These are phyloP conservation scores for Pleodorina starrii DNA, from an alignment of 139 green algal species.

Conservation along the genomic window DNA sequence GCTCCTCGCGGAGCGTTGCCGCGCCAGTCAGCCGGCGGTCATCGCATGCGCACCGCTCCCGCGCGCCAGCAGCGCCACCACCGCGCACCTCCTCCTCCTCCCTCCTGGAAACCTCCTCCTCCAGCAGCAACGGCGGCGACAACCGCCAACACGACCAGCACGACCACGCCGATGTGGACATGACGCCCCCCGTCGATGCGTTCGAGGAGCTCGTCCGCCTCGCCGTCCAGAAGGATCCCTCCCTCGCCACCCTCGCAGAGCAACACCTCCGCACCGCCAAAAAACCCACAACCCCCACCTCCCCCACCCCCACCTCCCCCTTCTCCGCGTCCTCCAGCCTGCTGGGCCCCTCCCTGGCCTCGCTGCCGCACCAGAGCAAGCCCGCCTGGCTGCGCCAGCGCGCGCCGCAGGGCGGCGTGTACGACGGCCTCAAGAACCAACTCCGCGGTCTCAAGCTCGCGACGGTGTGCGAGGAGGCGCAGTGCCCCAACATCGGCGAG, in stretches of 20 bases:
- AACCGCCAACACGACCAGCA: no score
- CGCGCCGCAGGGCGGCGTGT: slow-evolving; percentile 92
- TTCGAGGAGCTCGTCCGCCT: slow-evolving; percentile 90
- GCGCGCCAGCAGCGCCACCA: not conserved
- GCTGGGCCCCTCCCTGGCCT: slow-evolving; percentile 60
- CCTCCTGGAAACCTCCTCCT: not conserved
- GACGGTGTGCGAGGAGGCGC: slow-evolving; percentile 95
- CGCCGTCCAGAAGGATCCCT: slow-evolving; percentile 84
- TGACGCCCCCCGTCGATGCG: slow-evolving; percentile 68
- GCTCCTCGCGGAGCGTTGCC: slow-evolving; percentile 29
- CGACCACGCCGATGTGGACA: slow-evolving; percentile 7
- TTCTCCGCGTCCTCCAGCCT: slow-evolving; percentile 38
- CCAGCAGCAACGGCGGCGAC: no score
- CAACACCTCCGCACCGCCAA: slow-evolving; percentile 61
- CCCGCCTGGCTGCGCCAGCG: slow-evolving; percentile 95
- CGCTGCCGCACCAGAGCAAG: slow-evolving; percentile 81
- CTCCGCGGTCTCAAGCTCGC: slow-evolving; percentile 86
- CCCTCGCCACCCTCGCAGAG: slow-evolving; percentile 71
- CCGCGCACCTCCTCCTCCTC: not conserved
- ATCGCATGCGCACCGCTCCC: not conserved
- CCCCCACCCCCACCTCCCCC: not conserved
- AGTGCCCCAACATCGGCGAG: slow-evolving; percentile 94
- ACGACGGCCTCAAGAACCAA: slow-evolving; percentile 82
- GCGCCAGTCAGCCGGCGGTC: not conserved
- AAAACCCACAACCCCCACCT: not conserved